Evolutionary conservation across 805 yeast genomes (phyloP).

Genomic region (Myxozyma nipponensis): DNA sequence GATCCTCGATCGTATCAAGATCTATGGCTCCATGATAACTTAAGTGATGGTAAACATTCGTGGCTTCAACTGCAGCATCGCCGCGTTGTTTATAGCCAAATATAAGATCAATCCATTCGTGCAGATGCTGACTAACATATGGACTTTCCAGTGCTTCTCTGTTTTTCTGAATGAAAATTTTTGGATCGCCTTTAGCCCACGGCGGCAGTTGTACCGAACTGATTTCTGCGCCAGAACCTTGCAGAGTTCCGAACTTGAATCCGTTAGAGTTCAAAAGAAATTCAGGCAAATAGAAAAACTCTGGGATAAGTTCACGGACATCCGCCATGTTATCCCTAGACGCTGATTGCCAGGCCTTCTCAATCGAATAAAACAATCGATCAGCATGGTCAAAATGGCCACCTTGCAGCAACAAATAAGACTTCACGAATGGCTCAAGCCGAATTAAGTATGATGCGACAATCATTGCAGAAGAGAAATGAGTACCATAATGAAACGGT

Average conservation of each 20-base stretch:
- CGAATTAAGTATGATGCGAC: slow-evolving; percentile 77
- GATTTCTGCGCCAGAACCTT: slow-evolving; percentile 50
- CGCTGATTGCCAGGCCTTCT: slow-evolving; percentile 78
- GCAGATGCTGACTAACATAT: slow-evolving; percentile 69
- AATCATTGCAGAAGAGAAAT: slow-evolving; percentile 91
- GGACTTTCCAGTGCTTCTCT: slow-evolving; percentile 81
- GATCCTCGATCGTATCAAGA: slow-evolving; percentile 68
- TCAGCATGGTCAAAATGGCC: slow-evolving; percentile 89
- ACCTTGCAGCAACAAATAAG: slow-evolving; percentile 75
- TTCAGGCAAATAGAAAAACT: slow-evolving; percentile 78
- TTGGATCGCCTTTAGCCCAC: slow-evolving; percentile 80
- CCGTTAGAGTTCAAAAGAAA: slow-evolving; percentile 62
- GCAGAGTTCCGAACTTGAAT: slow-evolving; percentile 67
- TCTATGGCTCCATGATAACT: slow-evolving; percentile 83
- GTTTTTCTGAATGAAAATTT: slow-evolving; percentile 66
- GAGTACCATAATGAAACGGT: slow-evolving; percentile 90
- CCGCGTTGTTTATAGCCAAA: slow-evolving; percentile 83
- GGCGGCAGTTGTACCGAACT: slow-evolving; percentile 69
- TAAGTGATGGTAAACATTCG: slow-evolving; percentile 78
- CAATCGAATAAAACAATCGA: slow-evolving; percentile 67
- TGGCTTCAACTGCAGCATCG: slow-evolving; percentile 55
- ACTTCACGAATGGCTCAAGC: slow-evolving; percentile 73
- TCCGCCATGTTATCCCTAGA: slow-evolving; percentile 78
- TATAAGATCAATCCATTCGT: slow-evolving; percentile 79
- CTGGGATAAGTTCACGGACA: slow-evolving; percentile 84